Evolutionary conservation across 225 moss, liverwort and hornwort species (phyloP), one percentile per base, ranked within the genome.

Genomic region (Pleurozium schreberi): DNA sequence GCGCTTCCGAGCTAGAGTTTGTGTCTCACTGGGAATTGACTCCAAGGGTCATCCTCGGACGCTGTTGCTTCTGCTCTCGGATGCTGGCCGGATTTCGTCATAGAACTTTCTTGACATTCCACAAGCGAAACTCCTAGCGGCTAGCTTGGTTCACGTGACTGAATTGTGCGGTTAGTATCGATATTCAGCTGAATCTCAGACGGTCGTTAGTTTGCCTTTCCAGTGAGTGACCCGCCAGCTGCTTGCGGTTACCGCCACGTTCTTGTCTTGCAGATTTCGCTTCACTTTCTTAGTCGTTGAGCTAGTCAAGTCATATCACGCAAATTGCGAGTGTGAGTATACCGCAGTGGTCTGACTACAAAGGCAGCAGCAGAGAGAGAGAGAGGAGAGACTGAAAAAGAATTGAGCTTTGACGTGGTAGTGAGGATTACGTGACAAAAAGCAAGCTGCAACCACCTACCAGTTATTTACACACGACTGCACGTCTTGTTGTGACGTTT

Each of bases 401-500:
- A 80, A 43, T 88, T 47, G 55, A 80, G 21, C 69, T 84, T 68
- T 84, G 87, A 88, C 43, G 49, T 34, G 73, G 60, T 74, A 60
- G 86, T 87, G 84, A 86, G 79, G 83, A 86, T 86, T 86, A 80
- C 80, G 73, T 86, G 89, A 89, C 69, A 12, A 70, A 64, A 38
- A 64, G 66, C 18, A 59, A 26, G 59, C 80, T 83, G 23, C 60
- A 62, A 16, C 67, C 27, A 84, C 58, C 68, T 38, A 80, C 70
- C 80, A 59, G 69, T 80, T 85, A 14, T 47, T n/a, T 25, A 70
- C 59, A 38, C 67, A 77, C 40, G 36, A 61, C 12, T 66, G 86
- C 87, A 78, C 60, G 42, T 11, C 77, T 79, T 88, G 81, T 81
- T 80, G 92, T 68, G 87, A 91, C 91, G 65, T 91, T 78, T 88